A percentile compares a stretch with the other conserved stretches of the same genome.
phyloP scores from a whole-genome alignment of 2,329 filamentous ascomycete species.

The Cladorrhinum sp. region DNA sequence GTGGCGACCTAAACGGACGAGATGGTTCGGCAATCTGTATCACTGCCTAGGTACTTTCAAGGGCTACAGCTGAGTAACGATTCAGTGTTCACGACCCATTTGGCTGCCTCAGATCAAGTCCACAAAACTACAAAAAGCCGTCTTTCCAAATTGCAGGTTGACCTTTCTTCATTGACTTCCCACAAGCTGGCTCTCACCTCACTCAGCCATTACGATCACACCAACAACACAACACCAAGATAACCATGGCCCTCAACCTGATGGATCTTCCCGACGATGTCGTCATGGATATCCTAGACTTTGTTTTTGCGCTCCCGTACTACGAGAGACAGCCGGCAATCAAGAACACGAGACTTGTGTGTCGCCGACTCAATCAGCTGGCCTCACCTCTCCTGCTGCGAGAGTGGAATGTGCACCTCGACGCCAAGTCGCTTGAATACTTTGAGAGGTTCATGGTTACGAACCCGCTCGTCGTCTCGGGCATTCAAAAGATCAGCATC shows the following conservation, averaged over 20 bases:
- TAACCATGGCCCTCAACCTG: background rate
- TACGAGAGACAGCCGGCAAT: background rate
- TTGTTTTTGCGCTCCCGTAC: background rate
- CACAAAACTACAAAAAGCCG: no score
- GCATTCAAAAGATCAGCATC: background rate
- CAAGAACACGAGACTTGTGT: background rate
- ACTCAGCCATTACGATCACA: no score
- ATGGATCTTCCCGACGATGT: background rate
- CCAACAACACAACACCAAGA: background rate
- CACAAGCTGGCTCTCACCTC: no score
- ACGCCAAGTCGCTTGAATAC: background rate
- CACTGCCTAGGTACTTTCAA: no score
- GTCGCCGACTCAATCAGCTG: background rate
- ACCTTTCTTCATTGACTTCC: no score
- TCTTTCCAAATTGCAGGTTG: background rate
- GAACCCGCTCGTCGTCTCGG: background rate
- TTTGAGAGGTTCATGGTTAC: background rate
- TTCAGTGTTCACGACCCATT: no score
- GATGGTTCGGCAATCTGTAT: no score
- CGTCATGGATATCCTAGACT: background rate
- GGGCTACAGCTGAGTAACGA: no score
- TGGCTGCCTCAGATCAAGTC: no score
- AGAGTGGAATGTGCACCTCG: background rate
- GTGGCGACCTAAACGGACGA: no score
- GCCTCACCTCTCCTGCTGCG: background rate